phyloP scores from a whole-genome alignment of 768 basidiomycete species.

The Trichaptum fuscoviolaceum region DNA sequence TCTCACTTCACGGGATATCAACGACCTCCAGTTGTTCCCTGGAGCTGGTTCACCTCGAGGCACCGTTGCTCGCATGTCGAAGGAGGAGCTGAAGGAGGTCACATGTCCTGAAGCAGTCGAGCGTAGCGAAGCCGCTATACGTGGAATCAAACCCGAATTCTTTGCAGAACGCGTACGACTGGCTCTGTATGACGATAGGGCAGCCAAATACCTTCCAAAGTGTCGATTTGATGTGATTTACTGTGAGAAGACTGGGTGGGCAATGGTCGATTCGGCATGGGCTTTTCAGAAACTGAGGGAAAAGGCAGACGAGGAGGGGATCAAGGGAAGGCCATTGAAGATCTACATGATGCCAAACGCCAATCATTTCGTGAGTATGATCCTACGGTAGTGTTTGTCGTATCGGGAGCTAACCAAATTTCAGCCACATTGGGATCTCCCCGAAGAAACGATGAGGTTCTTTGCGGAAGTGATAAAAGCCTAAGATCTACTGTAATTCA shows the following conservation, averaged over 20 bases:
- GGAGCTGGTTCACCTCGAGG: background rate
- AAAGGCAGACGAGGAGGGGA: conserved; percentile 5
- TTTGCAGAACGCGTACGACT: background rate
- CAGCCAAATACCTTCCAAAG: conserved; percentile 5
- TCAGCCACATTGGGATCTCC: conserved; percentile 18
- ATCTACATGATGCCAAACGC: conserved; percentile 6
- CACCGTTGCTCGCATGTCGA: background rate
- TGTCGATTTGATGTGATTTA: conserved; percentile 11
- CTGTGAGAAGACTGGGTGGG: conserved; percentile 10
- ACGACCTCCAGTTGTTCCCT: background rate
- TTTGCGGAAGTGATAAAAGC: conserved; percentile 4
- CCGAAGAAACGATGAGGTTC: conserved; percentile 10
- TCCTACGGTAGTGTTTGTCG: background rate
- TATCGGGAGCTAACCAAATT: no score
- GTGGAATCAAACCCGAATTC: background rate
- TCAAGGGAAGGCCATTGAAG: background rate
- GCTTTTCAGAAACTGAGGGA: background rate
- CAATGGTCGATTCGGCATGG: conserved; percentile 9
- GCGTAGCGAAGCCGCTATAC: background rate
- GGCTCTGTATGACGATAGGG: conserved; percentile 10
- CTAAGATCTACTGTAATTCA: background rate
- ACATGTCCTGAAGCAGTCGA: background rate
- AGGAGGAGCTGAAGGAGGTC: background rate
- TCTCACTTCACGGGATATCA: conserved; percentile 2
- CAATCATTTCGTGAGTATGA: conserved; percentile 18